phyloP scores from a whole-genome alignment of 176 grass and related monocot species.

The Cenchrus fungigraminus region DNA sequence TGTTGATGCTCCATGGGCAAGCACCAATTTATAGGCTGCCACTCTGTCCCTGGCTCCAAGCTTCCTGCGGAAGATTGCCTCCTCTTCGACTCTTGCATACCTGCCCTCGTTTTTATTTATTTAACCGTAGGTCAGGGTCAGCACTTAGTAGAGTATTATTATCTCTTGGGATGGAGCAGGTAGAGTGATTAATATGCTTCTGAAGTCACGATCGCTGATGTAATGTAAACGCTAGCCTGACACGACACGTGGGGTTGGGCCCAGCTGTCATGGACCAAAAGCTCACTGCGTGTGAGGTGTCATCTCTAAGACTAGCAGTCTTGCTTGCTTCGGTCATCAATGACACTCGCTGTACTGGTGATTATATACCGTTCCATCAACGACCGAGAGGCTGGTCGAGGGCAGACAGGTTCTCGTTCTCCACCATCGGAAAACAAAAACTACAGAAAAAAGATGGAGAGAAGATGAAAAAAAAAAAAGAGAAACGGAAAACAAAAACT shows the following conservation, averaged over 20 bases:
- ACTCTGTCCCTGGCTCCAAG: background rate
- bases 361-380: no score
- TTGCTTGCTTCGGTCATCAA: background rate
- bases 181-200: background rate
- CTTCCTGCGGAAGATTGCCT: constrained; percentile 37
- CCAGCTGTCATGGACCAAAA: background rate
- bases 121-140: no score
- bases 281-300: background rate
- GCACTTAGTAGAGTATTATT: background rate
- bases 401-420: no score
- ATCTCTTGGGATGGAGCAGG: background rate
- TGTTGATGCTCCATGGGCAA: background rate
- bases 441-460: background rate
- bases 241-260: background rate
- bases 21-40: constrained; percentile 27
- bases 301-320: background rate
- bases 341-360: background rate
- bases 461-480: background rate
- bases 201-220: background rate
- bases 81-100: background rate
- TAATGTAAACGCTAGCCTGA: background rate
- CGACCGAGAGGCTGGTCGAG: no score
- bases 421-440: no score
- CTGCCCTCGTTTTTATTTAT: no score
- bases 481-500: no score